phyloP scores from a whole-genome alignment of 352 stramenopile genomes.

The Phytophthora sojae region DNA sequence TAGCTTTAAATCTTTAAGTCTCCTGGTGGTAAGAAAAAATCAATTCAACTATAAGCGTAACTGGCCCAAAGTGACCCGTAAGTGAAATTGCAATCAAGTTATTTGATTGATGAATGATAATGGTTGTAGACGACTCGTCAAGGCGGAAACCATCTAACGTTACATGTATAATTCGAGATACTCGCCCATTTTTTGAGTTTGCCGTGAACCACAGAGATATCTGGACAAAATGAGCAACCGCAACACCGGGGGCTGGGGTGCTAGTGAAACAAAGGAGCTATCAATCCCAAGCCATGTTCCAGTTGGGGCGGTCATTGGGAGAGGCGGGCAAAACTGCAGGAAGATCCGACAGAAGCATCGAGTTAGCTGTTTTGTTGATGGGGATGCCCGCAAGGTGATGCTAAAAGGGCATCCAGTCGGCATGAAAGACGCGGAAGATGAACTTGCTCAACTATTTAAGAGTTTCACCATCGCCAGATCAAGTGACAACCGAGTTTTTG shows the following conservation, averaged over 20 bases:
- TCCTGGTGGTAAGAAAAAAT: neutral
- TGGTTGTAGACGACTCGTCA: too few relatives aligned
- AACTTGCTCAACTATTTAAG: neutral
- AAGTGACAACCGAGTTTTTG: neutral
- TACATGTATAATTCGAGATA: too few relatives aligned
- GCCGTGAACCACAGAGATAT: too few relatives aligned
- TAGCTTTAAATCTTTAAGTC: neutral
- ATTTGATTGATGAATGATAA: too few relatives aligned
- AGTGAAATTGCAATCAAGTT: too few relatives aligned
- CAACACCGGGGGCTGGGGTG: neutral
- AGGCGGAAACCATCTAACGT: too few relatives aligned
- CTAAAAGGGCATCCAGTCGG: neutral
- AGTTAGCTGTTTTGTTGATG: neutral
- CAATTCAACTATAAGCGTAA: too few relatives aligned
- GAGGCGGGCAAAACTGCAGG: neutral
- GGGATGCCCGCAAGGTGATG: neutral
- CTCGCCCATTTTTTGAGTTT: too few relatives aligned
- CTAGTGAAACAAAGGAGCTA: neutral
- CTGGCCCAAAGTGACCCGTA: too few relatives aligned
- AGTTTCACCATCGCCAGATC: neutral
- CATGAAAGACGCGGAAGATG: neutral
- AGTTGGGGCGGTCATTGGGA: constrained; percentile 1
- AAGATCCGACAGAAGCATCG: neutral
- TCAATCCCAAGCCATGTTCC: neutral
- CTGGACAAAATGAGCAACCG: too few relatives aligned